phyloP scores from a whole-genome alignment of 805 yeast species.

The Suhomyces sp. region DNA sequence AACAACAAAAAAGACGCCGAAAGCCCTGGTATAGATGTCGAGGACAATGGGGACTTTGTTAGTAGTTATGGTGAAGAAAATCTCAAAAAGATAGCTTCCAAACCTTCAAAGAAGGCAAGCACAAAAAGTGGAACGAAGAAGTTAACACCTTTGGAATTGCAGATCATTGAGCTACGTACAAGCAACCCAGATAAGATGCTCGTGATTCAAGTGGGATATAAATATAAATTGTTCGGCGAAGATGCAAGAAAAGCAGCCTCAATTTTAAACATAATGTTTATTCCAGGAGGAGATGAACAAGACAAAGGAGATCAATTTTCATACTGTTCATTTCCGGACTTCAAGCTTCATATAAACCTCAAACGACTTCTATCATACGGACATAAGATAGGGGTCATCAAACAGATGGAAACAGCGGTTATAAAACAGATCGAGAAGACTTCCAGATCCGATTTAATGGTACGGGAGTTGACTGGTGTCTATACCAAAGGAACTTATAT shows the following conservation, averaged over 20 bases:
- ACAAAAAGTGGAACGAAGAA: slow-evolving; percentile 6
- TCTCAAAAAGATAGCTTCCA: too few species aligned
- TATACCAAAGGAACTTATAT: slow-evolving; percentile 84
- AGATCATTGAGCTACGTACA: slow-evolving; percentile 64
- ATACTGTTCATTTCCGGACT: slow-evolving; percentile 82
- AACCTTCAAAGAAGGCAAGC: slow-evolving; percentile 5
- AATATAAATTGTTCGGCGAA: slow-evolving; percentile 79
- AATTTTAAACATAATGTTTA: slow-evolving; percentile 65
- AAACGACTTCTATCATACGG: slow-evolving; percentile 72
- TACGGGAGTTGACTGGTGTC: slow-evolving; percentile 64
- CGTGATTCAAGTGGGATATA: slow-evolving; percentile 88
- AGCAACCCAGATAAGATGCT: slow-evolving; percentile 65
- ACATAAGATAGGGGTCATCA: slow-evolving; percentile 80
- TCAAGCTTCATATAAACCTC: slow-evolving; percentile 69
- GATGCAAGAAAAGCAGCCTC: slow-evolving; percentile 75
- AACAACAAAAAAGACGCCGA: too few species aligned
- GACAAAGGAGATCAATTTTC: slow-evolving; percentile 62
- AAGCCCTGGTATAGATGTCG: too few species aligned
- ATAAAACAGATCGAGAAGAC: slow-evolving; percentile 58
- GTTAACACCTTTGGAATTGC: slow-evolving; percentile 75
- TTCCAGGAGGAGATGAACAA: slow-evolving; percentile 66
- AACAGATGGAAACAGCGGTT: slow-evolving; percentile 80
- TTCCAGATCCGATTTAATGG: slow-evolving; percentile 52
- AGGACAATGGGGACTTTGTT: too few species aligned
- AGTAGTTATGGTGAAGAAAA: too few species aligned